phyloP scores from a whole-genome alignment of 371 early-diverging fungal species.

The Mucor circinelloides region DNA sequence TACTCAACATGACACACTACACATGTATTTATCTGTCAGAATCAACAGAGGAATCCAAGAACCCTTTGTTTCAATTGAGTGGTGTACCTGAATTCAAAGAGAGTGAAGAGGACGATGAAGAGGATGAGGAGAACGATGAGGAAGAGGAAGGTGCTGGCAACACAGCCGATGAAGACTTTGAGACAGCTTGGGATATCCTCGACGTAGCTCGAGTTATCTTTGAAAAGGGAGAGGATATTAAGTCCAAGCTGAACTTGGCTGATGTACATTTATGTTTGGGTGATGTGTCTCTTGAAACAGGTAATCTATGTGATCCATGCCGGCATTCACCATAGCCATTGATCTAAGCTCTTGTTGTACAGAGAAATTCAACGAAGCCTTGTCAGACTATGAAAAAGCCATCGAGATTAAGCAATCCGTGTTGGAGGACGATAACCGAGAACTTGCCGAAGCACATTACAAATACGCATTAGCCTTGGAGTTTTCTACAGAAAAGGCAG shows the following conservation, averaged over 20 bases:
- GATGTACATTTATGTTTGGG: constrained; percentile 78
- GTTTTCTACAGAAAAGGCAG: constrained; percentile 52
- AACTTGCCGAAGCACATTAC: constrained; percentile 84
- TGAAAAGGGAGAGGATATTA: constrained; percentile 59
- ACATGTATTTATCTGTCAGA: background rate
- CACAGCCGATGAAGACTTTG: constrained; percentile 74
- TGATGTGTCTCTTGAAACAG: constrained; percentile 87
- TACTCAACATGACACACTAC: background rate
- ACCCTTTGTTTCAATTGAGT: constrained; percentile 55
- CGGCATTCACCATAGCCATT: too few relatives aligned
- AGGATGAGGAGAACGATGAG: constrained; percentile 44
- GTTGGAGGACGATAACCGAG: constrained; percentile 67
- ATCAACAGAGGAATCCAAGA: constrained; percentile 31
- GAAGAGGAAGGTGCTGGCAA: constrained; percentile 40
- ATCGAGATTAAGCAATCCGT: constrained; percentile 67
- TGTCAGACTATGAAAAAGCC: constrained; percentile 72
- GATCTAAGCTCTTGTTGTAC: too few relatives aligned
- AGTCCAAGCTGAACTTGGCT: constrained; percentile 65
- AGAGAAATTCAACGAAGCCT: constrained; percentile 87
- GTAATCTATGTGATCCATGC: too few relatives aligned
- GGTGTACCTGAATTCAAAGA: constrained; percentile 53
- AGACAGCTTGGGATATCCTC: constrained; percentile 87
- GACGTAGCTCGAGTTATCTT: constrained; percentile 87
- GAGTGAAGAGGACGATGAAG: constrained; percentile 36
- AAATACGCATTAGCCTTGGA: constrained; percentile 76